A percentile compares a stretch with the other conserved stretches of the same genome.
Evolutionary conservation across 1,139 yeast genomes (phyloP).

Genomic region (Scheffersomyces lignicola): DNA sequence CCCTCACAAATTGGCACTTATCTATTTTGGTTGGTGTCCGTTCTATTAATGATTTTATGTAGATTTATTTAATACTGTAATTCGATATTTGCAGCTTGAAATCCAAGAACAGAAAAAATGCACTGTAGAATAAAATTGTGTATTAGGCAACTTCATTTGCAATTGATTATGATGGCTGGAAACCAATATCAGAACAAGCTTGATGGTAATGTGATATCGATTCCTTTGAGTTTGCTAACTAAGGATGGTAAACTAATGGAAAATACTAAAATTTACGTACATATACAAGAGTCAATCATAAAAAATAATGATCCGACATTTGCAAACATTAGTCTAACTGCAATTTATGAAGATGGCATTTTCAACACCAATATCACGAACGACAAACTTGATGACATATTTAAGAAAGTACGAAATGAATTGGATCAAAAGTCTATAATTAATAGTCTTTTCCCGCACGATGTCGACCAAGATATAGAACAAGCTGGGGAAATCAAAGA

Average conservation of each 20-base stretch:
- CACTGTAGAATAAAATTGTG: no score
- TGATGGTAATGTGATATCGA: conserved; percentile 5
- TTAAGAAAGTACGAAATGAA: conserved; percentile 8
- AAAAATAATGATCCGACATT: conserved; percentile 13
- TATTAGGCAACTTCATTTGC: no score
- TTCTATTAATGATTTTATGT: conserved; percentile 30
- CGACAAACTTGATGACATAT: conserved; percentile 6
- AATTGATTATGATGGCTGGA: no score
- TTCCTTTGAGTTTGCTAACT: conserved; percentile 3
- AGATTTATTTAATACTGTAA: not conserved
- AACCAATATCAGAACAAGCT: conserved; percentile 1
- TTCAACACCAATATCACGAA: conserved; percentile 13
- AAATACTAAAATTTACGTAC: conserved; percentile 12
- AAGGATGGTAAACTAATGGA: conserved; percentile 6
- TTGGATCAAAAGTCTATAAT: conserved; percentile 6
- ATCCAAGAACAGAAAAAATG: no score
- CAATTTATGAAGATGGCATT: conserved; percentile 13
- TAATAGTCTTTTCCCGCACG: conserved; percentile 14
- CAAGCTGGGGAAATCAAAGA: conserved; percentile 7
- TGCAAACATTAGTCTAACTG: conserved; percentile 12
- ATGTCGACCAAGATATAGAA: conserved; percentile 8
- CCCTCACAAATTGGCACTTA: conserved; percentile 64
- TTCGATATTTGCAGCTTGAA: no score
- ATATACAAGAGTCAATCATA: conserved; percentile 12
- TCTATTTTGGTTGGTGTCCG: conserved; percentile 84